Evolutionary conservation across 1,284 basidiomycete genomes (phyloP), one percentile per base, ranked within the genome.

Genomic region (Trametes polyzona): DNA sequence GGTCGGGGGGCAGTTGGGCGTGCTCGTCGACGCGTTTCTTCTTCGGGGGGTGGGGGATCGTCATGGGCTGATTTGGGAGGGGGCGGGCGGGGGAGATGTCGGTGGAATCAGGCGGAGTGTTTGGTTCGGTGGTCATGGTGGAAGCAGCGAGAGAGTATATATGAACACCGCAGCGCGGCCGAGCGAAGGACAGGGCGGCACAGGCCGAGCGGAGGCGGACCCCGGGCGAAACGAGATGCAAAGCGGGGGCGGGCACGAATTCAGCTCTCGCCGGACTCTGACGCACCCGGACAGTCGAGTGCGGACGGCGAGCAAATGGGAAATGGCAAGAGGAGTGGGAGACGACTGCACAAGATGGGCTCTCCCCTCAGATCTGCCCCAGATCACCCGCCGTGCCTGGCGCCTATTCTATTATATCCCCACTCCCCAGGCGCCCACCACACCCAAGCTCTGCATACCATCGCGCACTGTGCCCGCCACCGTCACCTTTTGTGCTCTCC

Each of bases 11-110:
- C 17, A 78, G 61, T 29, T 81, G 35, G 35, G 76, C 82, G 62
- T 87, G 86, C 55, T 90, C 88, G 61, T 77, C 71, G 58, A 83
- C 84, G 71, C 87, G 76, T 72, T 83, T 92, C 73, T 83, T 92
- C 80, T 92, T 93, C 6, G 79, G 76, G 58, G 83, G 83, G 69
- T 79, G 83, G 80, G 62, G 77, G 67, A 54, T 78, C 72, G 65
- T 75, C 68, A 61, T 82, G 77, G 71, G 80, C 24, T 61, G 51
- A 53, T 57, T 61, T 42, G 58, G 49, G 41, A 35, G 36, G 47
- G 58, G 39, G 23, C 52, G 30, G 43, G 55, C 40, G 23, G 55
- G 53, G 42, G 62, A 56, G 59, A 59, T 78, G 64, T 76, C 66
- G 58, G 64, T 61, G 51, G 62, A 78, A 67, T 80, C 74, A 42